A percentile compares a stretch with the other conserved stretches of the same genome.
Evolutionary conservation across 208 protist genomes (phyloP).

Genomic region (Kentomonas sorsogonicus): DNA sequence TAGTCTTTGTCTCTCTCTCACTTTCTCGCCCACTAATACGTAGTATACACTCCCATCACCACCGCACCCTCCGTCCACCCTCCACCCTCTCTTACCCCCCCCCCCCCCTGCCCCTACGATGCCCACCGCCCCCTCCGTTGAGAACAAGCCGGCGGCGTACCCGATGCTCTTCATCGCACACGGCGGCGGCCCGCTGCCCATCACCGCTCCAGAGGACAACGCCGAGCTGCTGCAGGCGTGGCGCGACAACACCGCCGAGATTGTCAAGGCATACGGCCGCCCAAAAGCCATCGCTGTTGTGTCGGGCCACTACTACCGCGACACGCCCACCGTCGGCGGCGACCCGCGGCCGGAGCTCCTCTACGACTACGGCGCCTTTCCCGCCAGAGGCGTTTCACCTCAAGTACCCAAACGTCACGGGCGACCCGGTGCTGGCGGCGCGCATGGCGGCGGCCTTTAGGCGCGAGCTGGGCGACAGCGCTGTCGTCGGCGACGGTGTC

Average conservation of each 20-base stretch:
- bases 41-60: too few relatives aligned
- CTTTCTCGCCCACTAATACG: neutral
- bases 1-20: constrained; percentile 1
- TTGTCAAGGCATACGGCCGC: neutral
- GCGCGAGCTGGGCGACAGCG: too few relatives aligned
- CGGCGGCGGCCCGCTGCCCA: neutral
- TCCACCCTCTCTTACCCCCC: neutral
- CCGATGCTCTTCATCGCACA: neutral
- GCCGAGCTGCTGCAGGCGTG: neutral
- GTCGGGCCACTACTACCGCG: neutral
- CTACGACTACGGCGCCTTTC: neutral
- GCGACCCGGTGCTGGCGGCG: too few relatives aligned
- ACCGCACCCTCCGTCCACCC: too few relatives aligned
- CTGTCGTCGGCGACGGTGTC: too few relatives aligned
- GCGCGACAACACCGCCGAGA: neutral
- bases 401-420: too few relatives aligned
- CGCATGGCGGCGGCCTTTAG: too few relatives aligned
- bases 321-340: too few relatives aligned
- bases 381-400: too few relatives aligned
- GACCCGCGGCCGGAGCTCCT: neutral
- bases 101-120: neutral
- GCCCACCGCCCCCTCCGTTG: neutral
- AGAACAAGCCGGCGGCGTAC: too few relatives aligned
- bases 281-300: neutral
- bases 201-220: neutral